Evolutionary conservation across 176 grass and related monocot genomes (phyloP).

Genomic region (Typha latifolia): DNA sequence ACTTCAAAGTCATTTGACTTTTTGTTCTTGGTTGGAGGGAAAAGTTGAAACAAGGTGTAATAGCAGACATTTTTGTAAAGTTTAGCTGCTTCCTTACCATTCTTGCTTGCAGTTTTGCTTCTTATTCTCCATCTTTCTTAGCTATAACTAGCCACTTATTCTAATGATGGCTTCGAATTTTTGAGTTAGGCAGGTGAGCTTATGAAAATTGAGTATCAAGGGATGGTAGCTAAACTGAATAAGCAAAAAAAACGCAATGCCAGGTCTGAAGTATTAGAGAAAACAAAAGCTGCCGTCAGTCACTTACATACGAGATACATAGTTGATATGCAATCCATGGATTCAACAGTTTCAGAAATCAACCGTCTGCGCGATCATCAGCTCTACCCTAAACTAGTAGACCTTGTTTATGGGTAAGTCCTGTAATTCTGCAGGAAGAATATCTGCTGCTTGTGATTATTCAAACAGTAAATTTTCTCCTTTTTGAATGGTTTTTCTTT

Average conservation of each 20-base stretch:
- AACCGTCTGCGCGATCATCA: constrained; percentile 68
- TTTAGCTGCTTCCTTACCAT: too few species aligned
- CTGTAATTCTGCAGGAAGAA: neutral
- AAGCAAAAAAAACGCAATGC: constrained; percentile 60
- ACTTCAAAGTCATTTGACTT: constrained; percentile 3
- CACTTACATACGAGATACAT: constrained; percentile 80
- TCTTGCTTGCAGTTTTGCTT: neutral
- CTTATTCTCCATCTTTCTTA: neutral
- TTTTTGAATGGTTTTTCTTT: neutral
- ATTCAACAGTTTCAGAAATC: constrained; percentile 79
- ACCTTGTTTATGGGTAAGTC: constrained; percentile 70
- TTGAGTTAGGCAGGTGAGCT: constrained; percentile 59
- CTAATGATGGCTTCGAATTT: constrained; percentile 6
- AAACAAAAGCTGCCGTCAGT: constrained; percentile 51
- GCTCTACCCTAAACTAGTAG: constrained; percentile 71
- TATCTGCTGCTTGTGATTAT: too few species aligned
- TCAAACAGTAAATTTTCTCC: neutral
- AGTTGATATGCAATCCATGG: constrained; percentile 71
- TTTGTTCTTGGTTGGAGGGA: neutral
- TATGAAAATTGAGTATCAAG: constrained; percentile 75
- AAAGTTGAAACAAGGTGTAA: too few species aligned
- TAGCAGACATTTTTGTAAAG: too few species aligned
- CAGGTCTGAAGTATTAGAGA: constrained; percentile 49
- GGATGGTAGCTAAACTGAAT: constrained; percentile 61
- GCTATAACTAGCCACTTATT: neutral